Evolutionary conservation across 768 basidiomycete species (phyloP).

Genomic region (Russula ochroleuca): DNA sequence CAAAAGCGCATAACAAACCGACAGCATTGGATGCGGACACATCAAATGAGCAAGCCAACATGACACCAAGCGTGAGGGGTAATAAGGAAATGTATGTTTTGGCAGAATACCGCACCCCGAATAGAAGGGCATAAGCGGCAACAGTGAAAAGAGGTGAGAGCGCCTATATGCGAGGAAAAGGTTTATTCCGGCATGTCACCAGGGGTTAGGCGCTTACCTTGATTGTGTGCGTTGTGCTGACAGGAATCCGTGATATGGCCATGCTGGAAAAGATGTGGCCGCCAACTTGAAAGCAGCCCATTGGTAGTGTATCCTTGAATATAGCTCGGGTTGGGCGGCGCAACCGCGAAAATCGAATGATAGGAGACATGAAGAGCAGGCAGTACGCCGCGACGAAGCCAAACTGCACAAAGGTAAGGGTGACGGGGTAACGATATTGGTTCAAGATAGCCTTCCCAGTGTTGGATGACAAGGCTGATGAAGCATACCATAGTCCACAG

Average conservation of each 20-base stretch:
- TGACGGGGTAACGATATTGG: conserved; percentile 91
- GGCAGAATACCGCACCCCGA: conserved; percentile 87
- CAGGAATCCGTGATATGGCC: conserved; percentile 93
- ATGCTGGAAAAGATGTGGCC: conserved; percentile 98
- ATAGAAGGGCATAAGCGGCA: conserved; percentile 88
- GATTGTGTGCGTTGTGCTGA: conserved; percentile 98
- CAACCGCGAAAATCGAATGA: conserved; percentile 60
- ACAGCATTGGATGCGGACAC: conserved; percentile 78
- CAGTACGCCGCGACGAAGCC: conserved; percentile 90
- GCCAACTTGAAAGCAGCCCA: conserved; percentile 97
- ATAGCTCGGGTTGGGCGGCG: conserved; percentile 70
- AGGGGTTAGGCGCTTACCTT: conserved; percentile 57
- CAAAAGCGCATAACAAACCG: conserved; percentile 93
- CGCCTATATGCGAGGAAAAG: conserved; percentile 50
- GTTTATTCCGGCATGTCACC: conserved; percentile 1
- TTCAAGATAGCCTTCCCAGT: conserved; percentile 94
- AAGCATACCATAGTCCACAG: conserved; percentile 89
- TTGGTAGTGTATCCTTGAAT: conserved; percentile 76
- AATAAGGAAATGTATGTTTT: conserved; percentile 90
- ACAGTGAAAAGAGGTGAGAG: conserved; percentile 97
- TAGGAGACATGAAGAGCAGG: conserved; percentile 75
- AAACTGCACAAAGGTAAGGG: conserved; percentile 96
- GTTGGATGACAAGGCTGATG: conserved; percentile 91
- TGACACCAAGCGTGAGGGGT: conserved; percentile 94
- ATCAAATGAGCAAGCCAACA: conserved; percentile 95